These are phyloP conservation scores for Neonothopanus nambi DNA, from an alignment of 1,284 basidiomycete genomes.

Conservation along the genomic window DNA sequence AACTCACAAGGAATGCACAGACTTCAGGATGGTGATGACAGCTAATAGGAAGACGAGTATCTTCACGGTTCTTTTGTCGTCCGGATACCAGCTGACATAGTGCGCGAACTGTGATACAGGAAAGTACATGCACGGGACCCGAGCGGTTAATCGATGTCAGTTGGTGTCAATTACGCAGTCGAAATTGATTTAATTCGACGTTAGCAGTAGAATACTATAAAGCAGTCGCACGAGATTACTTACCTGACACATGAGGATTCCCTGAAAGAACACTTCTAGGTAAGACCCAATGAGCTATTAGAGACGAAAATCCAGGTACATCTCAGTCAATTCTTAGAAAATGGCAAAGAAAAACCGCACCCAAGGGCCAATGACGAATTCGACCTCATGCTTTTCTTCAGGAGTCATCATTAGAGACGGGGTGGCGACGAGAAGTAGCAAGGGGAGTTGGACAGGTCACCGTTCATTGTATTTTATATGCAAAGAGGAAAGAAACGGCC, in stretches of 20 bases:
- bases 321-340: too few relatives aligned
- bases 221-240: not conserved
- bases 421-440: too few relatives aligned
- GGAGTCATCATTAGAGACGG: too few relatives aligned
- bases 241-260: conserved; percentile 33
- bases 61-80: conserved; percentile 26
- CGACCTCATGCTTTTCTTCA: conserved; percentile 22
- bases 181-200: too few relatives aligned
- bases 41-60: conserved; percentile 26
- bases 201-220: not conserved
- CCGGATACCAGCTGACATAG: conserved; percentile 27
- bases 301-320: too few relatives aligned
- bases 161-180: too few relatives aligned
- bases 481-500: too few relatives aligned
- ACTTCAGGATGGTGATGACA: conserved; percentile 31
- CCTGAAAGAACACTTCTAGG: conserved; percentile 34
- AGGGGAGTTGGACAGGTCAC: too few relatives aligned
- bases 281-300: conserved; percentile 30
- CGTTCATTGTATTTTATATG: too few relatives aligned
- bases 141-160: too few relatives aligned
- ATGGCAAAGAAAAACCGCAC: conserved; percentile 16
- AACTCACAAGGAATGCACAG: conserved; percentile 32
- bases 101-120: conserved; percentile 30
- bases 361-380: conserved; percentile 30
- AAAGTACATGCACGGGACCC: too few relatives aligned